Evolutionary conservation across 352 stramenopile genomes (phyloP).

Genomic region (Globisporangium cystogenes): DNA sequence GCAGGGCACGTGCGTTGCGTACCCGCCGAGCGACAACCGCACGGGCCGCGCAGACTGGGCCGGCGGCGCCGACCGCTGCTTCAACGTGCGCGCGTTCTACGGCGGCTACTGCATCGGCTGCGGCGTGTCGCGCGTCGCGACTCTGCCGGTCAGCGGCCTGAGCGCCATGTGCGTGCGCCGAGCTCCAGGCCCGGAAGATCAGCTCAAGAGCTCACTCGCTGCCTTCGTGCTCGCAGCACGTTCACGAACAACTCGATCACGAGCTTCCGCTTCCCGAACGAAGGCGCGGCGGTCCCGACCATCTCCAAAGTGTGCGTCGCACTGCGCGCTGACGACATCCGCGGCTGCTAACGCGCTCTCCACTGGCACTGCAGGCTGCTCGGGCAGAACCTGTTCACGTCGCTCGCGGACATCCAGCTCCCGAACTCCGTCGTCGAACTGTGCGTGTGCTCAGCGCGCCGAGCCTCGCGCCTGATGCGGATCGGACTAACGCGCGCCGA

Average conservation of each 20-base stretch:
- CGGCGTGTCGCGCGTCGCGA: conserved; percentile 2
- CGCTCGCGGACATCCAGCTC: conserved; percentile 5
- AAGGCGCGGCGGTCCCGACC: neutral
- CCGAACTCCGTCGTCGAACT: conserved; percentile 5
- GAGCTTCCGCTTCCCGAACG: conserved; percentile 4
- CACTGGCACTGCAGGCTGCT: neutral
- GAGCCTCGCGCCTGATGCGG: too few species aligned
- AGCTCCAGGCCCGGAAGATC: too few species aligned
- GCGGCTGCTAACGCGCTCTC: neutral
- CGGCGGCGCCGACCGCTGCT: neutral
- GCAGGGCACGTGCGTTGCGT: neutral
- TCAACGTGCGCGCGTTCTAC: conserved; percentile 1
- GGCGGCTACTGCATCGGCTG: neutral
- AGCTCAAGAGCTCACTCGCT: neutral
- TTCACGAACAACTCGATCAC: conserved; percentile 13
- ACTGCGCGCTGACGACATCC: too few species aligned
- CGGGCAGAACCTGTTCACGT: conserved; percentile 2
- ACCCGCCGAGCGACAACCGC: neutral
- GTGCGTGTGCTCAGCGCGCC: conserved; percentile 4
- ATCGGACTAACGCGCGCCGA: too few species aligned
- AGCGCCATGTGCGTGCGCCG: neutral
- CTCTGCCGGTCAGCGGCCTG: neutral
- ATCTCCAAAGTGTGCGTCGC: conserved; percentile 4
- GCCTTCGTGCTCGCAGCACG: neutral
- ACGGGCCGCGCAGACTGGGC: neutral